Evolutionary conservation across 2,329 filamentous ascomycete genomes (phyloP), one percentile per base, ranked within the genome.

Genomic region (Gliomastix tumulicola): DNA sequence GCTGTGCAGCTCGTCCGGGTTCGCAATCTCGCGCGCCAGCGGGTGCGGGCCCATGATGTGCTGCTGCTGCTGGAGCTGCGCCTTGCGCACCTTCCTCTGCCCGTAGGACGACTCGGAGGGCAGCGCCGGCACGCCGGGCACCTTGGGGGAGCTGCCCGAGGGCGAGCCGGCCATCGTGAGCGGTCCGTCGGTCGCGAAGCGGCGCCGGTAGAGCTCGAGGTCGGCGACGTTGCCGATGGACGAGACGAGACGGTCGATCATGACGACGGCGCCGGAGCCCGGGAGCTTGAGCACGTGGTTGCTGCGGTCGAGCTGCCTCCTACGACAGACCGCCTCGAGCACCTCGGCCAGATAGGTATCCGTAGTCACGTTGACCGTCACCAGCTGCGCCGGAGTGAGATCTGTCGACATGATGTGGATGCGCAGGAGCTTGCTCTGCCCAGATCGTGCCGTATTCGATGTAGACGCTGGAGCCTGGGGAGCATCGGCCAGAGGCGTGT

Each of bases 291-390:
- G 72, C 6, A 90, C 82, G 54, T 88, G 85, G 39, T 82, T 77
- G 15, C 74, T 82, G 63, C 88, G 88, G 55, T 92, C 87, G 1
- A 92, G 66, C 40, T 85, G 79, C 30, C 88, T 71, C 57, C 85
- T 86, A 30, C 80, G 76, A 55, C 86, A 92, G 3, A 86, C 81
- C 45, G 79, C 70, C 51, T 90, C 85, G 35, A 90, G 77, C 20
- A 92, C 78, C 55, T 92, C 85, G 30, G 83, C 84, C 31, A 92
- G 76, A 54, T 89, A 92, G 21, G 82, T 90, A 47, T 90, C 84
- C 0, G 84, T 88, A 1, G 83, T 89, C 32, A 87, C 84, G 43
- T 85, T 79, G 15, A 89, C 64, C 2, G 79, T 82, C 18, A 87
- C 74, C 63, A 80, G 78, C 50, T 83, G 82, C n/a, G 83, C 82